A percentile compares a stretch with the other conserved stretches of the same genome.
phyloP scores from a whole-genome alignment of 1,284 basidiomycete species.

The Papiliotrema flavescens region DNA sequence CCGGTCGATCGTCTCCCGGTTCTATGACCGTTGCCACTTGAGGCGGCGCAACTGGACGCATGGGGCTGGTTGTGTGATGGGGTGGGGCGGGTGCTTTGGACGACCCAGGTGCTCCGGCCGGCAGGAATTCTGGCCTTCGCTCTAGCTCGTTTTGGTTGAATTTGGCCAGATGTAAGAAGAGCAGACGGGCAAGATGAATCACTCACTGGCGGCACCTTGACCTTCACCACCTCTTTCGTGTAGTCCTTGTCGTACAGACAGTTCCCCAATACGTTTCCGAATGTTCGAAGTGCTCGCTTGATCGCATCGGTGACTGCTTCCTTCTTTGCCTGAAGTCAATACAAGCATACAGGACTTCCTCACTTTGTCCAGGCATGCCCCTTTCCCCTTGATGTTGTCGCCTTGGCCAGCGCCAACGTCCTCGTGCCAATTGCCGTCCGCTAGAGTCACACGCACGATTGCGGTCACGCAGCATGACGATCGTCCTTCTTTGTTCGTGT shows the following conservation, averaged over 20 bases:
- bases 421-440: conserved; percentile 87
- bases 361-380: conserved; percentile 86
- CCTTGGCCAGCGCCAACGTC: conserved; percentile 85
- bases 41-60: conserved; percentile 2
- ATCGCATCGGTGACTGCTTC: conserved; percentile 93
- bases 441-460: conserved; percentile 78
- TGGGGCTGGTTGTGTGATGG: conserved; percentile 10
- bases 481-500: conserved; percentile 64
- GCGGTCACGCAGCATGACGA: conserved; percentile 78
- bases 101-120: conserved; percentile 21
- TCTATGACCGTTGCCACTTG: neutral
- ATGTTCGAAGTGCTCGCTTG: conserved; percentile 85
- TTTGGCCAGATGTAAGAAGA: conserved; percentile 57
- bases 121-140: conserved; percentile 69
- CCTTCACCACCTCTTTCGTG: conserved; percentile 75
- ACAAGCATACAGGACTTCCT: conserved; percentile 19
- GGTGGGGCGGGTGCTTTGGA: conserved; percentile 21
- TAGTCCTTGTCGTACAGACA: conserved; percentile 93
- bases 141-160: conserved; percentile 70
- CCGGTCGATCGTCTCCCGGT: conserved; percentile 3
- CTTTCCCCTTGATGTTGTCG: conserved; percentile 83
- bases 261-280: conserved; percentile 91
- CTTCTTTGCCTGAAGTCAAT: conserved; percentile 76
- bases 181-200: neutral
- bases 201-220: conserved; percentile 73